These are phyloP conservation scores for Pythium sp. DNA, from an alignment of 352 stramenopile species.

Conservation along the genomic window DNA sequence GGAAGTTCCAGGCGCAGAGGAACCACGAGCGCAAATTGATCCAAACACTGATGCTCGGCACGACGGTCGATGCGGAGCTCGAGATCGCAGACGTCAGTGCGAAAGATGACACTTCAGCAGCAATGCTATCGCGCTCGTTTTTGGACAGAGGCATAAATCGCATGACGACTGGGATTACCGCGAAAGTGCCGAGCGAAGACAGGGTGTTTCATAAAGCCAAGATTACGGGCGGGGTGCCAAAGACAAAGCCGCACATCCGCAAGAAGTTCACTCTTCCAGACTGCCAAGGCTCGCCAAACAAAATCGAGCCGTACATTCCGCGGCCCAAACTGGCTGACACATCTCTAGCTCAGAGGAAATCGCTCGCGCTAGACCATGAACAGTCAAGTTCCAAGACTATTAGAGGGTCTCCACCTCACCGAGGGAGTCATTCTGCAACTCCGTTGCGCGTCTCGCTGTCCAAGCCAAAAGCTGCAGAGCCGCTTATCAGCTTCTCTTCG, in stretches of 20 bases:
- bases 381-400: background rate
- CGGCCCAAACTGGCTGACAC: background rate
- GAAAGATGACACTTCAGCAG: background rate
- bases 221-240: constrained; percentile 28
- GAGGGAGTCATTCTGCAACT: constrained; percentile 11
- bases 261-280: constrained; percentile 39
- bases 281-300: constrained; percentile 39
- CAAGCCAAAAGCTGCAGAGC: constrained; percentile 1
- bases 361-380: background rate
- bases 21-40: constrained; percentile 55
- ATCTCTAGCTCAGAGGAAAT: background rate
- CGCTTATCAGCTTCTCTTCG: background rate
- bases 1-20: constrained; percentile 58
- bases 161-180: constrained; percentile 25
- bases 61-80: constrained; percentile 26
- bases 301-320: constrained; percentile 13
- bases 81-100: constrained; percentile 32
- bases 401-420: background rate
- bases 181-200: constrained; percentile 26
- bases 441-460: background rate
- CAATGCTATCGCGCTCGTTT: background rate
- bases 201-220: constrained; percentile 40
- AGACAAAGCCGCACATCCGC: constrained; percentile 36
- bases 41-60: constrained; percentile 51
- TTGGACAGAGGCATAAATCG: background rate